Conservation (phyloP, 129 eudicot genomes). For the Oenanthe sinensis region DNA sequence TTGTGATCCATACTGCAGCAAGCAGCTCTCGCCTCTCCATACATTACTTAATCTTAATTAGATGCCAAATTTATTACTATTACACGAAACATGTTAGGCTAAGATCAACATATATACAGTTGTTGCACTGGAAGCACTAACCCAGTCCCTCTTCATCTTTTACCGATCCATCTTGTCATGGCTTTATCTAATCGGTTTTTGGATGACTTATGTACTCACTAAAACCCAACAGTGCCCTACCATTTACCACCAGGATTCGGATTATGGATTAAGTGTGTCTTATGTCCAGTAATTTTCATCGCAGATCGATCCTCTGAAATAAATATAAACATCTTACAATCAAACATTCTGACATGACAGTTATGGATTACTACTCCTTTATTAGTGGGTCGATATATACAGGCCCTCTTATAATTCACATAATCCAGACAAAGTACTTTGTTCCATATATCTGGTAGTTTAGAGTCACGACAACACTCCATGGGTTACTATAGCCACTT, state of each 20-base stretch:
- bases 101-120: not conserved
- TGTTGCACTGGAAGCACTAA: not conserved
- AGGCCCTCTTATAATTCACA: not conserved
- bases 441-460: not conserved
- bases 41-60: not conserved
- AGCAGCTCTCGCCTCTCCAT: not conserved
- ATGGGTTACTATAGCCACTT: not conserved
- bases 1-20: slow-evolving; percentile 3
- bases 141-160: not conserved
- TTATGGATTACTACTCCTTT: not conserved
- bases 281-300: not conserved
- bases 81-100: slow-evolving; percentile 1
- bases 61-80: slow-evolving; percentile 6
- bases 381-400: not conserved
- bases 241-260: not conserved
- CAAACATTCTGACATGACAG: slow-evolving; percentile 1
- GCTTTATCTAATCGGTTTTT: not conserved
- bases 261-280: not conserved
- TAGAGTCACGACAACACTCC: not conserved
- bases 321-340: not conserved
- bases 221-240: not conserved
- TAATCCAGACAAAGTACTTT: not conserved
- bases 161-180: slow-evolving; percentile 10
- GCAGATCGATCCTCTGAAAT: not conserved
- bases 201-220: not conserved